These are phyloP conservation scores for Calonectria leucothoes DNA, from an alignment of 2,329 filamentous ascomycete genomes.

Conservation along the genomic window DNA sequence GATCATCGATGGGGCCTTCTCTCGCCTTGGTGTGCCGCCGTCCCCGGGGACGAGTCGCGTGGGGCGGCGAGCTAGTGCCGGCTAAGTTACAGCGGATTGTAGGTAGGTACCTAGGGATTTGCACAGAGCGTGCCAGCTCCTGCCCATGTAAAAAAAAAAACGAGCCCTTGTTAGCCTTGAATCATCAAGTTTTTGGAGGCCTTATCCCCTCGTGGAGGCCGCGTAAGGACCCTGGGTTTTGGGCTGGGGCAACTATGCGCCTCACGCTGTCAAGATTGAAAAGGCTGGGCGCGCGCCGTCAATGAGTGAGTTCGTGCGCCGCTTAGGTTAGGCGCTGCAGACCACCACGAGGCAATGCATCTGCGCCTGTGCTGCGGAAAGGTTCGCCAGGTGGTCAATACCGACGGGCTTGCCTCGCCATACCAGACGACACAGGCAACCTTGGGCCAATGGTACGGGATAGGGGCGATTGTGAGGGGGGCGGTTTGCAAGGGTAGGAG, in stretches of 20 bases:
- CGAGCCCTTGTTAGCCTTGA: conserved; percentile 8
- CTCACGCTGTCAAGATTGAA: background rate
- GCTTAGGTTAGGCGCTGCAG: background rate
- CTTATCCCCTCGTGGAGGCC: background rate
- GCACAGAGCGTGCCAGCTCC: conserved; percentile 6
- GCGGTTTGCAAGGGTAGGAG: background rate
- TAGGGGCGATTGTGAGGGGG: conserved; percentile 1
- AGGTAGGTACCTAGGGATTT: conserved; percentile 2
- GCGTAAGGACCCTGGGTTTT: background rate
- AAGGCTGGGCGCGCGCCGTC: background rate
- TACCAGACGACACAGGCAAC: background rate
- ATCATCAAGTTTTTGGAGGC: background rate
- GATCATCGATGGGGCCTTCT: conserved; percentile 2
- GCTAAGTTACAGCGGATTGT: conserved; percentile 12
- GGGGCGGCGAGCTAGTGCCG: conserved; percentile 17
- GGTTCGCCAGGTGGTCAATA: background rate
- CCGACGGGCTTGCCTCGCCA: background rate
- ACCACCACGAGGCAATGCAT: background rate
- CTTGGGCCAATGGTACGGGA: background rate
- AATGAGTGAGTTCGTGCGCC: background rate
- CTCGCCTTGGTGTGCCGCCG: background rate
- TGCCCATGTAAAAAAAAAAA: conserved; percentile 3
- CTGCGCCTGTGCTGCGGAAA: background rate
- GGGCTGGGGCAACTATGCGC: background rate
- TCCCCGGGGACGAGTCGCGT: conserved; percentile 1